Base-by-base conservation (phyloP, 2,329 filamentous ascomycete genomes). In the Fusarium sp. region DNA sequence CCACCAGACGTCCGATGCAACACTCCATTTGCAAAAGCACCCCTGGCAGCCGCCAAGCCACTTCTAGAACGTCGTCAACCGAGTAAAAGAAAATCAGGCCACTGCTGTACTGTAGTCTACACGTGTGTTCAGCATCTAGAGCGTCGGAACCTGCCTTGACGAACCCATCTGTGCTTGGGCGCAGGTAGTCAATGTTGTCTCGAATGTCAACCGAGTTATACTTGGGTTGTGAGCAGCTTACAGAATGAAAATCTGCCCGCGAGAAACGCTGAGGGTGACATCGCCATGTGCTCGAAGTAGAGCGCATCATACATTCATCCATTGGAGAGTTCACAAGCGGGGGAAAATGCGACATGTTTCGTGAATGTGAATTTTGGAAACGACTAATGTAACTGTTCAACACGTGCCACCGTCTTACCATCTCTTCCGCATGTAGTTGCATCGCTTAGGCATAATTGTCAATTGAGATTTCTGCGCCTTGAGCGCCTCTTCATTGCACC, bases 391-490 rank as follows among this genome's bases (percentile, higher is more conserved):
- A 70, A 65, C 58, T 68, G 55, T 64, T 65, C 43, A 49, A 68
- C 54, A 49, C 48, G 62, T 62, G 53, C 60, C 61, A 56, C 56
- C 61, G 28, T 57, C 52, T 68, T 62, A 15, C 40, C 55, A 46
- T 53, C 37, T 55, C 67, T 57, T 60, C 49, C 63, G 56, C 59
- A 63, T 41, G 49, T 49, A 54, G 59, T 63, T 65, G 66, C 48
- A 68, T 70, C 62, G 59, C 62, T 69, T 67, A 63, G 66, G 66
- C 67, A 68, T 65, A 70, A 70, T 62, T 70, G 67, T 69, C 65
- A 68, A 54, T 65, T 56, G 67, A 68, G 67, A 70, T 70, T 61
- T 65, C 46, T 56, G 67, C 67, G 67, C 59, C 59, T 43, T 39
- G 67, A 65, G 67, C 63, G 63, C 67, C 59, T 59, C 55, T 52